Evolutionary conservation across 139 green algal genomes (phyloP), one percentile per base, ranked within the genome.

Genomic region (Coelastrella sp.): DNA sequence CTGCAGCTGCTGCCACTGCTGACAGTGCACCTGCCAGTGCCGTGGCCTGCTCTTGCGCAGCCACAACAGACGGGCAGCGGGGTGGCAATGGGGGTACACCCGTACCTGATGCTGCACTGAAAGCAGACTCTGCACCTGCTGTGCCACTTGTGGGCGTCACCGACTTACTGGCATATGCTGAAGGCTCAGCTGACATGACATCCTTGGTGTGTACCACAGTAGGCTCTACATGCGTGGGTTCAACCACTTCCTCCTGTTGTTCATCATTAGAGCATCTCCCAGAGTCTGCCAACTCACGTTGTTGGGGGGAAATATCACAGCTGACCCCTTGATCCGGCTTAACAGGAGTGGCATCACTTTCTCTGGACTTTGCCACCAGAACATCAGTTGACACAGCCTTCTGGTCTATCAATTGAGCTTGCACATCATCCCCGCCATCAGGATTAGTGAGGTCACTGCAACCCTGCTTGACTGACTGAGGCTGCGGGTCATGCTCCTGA

Each of bases 1-100:
- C 75, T 40, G 75, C 75, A 38, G 75, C 75, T 57, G 75, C 75
- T 30, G 75, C 75, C 25, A 69, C 75, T 30, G 75, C 75, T 37
- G 75, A 69, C 23, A 82, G 51, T 9, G 75, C 75, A 13, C 50
- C 37, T 5, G 51, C 75, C 19, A 82, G 53, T 32, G 48, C 75
- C 2, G 34, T 71, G 4, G 75, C 75, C 35, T 82, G 75, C 35
- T 82, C 75, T n/a, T 69, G 53, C 15, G 75, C 75, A 27, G 75
- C 53, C 43, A 45, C 35, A 5, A 38, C 75, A 19, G 62, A 40
- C n/a, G 75, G 75, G 8, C 25, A 38, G 23, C 75, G 75, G 0
- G 75, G 75, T 23, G 75, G 75, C 53, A 82, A 35, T 17, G 53
- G 53, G 0, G 53, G 53, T n/a, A 64, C 21, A n/a, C 53, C 53